Evolutionary conservation across 768 basidiomycete species (phyloP), one percentile per base, ranked within the genome.

Genomic region (Lentinula sp.): DNA sequence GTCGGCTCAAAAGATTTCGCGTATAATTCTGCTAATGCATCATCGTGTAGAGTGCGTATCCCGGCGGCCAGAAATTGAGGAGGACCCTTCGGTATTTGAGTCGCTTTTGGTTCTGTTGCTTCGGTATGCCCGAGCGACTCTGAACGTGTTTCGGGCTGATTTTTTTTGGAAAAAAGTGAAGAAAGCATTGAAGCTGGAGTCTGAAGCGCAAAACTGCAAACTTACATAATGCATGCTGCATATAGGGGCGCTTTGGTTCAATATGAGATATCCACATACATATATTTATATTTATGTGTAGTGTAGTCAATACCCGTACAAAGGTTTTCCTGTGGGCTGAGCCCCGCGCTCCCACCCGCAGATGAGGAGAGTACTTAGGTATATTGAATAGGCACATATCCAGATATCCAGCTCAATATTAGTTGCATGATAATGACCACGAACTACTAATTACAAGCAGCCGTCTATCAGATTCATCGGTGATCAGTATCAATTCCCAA

Each of bases 1-100:
- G 7, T 48, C 45, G 18, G 45, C 18, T 40, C 35, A 5, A 62
- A 59, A 34, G 70, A 62, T 35, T 71, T 68, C 32, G 75, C 75
- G 8, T 78, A 76, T 39, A 86, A 73, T 58, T 81, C 80, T 34
- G 82, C 79, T n/a, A 89, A 70, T 54, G 85, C 70, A 21, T 77
- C 78, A 70, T 89, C 88, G 65, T 89, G 88, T 34, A 85, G 85
- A 1, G 86, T 86, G 32, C 74, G 71, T 63, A 78, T 62, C 0
- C 70, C 65, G 10, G 72, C 62, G 11, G 69, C 70, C 23, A 71
- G 64, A 2, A 67, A 59, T n/a, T 50, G 54, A 10, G 16, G 59
- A n/a, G 59, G 31, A 5, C 59, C n/a, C 5, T 31, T 42, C 8
- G 23, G 10, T 45, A 39, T 31, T 57, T 8, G 23, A 10, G 2